These are phyloP conservation scores for Melampsora allii-populina DNA, from an alignment of 1,284 basidiomycete species.

Conservation along the genomic window DNA sequence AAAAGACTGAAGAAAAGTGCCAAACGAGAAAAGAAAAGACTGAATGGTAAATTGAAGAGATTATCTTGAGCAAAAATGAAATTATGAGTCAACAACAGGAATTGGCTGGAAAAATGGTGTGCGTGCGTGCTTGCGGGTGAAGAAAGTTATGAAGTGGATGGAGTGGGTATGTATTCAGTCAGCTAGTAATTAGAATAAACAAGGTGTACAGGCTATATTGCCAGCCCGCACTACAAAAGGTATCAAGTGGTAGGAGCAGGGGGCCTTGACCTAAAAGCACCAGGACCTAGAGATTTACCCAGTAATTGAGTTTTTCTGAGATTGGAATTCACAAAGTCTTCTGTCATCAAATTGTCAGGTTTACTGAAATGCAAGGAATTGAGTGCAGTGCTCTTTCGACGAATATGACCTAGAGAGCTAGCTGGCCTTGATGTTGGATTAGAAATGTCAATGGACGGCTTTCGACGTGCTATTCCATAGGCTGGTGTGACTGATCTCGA, in stretches of 20 bases:
- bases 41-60: too few relatives aligned
- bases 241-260: conserved; percentile 2
- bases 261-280: background rate
- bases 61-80: too few relatives aligned
- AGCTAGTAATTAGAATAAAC: too few relatives aligned
- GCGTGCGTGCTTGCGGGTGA: too few relatives aligned
- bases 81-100: too few relatives aligned
- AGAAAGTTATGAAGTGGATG: too few relatives aligned
- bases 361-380: background rate
- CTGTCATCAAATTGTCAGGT: background rate
- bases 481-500: conserved; percentile 16
- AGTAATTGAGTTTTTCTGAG: background rate
- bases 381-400: background rate
- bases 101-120: too few relatives aligned
- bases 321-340: background rate
- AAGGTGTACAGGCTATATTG: too few relatives aligned
- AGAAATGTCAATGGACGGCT: conserved; percentile 19
- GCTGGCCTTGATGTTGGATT: background rate
- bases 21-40: too few relatives aligned
- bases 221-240: background rate
- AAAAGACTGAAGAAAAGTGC: too few relatives aligned
- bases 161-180: too few relatives aligned
- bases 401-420: background rate
- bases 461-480: conserved; percentile 16
- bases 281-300: background rate